Conservation (phyloP, 495 filamentous ascomycete genomes). For the Neurospora intermedia region DNA sequence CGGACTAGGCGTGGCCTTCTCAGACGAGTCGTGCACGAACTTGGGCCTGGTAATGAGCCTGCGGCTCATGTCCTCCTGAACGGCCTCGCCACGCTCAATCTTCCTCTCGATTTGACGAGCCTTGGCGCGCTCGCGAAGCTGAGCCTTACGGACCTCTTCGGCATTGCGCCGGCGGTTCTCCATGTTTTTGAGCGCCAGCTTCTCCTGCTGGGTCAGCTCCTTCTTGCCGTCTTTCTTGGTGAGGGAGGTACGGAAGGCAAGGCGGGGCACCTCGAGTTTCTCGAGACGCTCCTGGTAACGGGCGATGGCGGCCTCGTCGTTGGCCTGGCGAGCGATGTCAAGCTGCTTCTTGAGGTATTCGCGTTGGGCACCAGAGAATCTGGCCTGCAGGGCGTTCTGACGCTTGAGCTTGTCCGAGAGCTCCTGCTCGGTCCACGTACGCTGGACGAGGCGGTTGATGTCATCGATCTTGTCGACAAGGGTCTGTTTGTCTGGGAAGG, state of each 20-base stretch:
- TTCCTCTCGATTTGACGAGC: slow-evolving; percentile 45
- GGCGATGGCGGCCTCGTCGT: slow-evolving; percentile 49
- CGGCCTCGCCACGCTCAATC: slow-evolving; percentile 41
- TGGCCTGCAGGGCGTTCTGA: slow-evolving; percentile 48
- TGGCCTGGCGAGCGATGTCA: slow-evolving; percentile 50
- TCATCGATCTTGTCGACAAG: slow-evolving; percentile 63
- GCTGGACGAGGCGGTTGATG: slow-evolving; percentile 69
- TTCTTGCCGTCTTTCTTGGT: slow-evolving; percentile 31
- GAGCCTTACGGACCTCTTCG: slow-evolving; percentile 73
- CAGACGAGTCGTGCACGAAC: slow-evolving; percentile 45
- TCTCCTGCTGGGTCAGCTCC: slow-evolving; percentile 53
- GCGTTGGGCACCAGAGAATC: slow-evolving; percentile 53
- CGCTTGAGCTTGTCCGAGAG: slow-evolving; percentile 64
- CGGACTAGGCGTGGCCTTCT: background rate
- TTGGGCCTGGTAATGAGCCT: slow-evolving; percentile 52
- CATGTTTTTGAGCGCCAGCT: slow-evolving; percentile 62
- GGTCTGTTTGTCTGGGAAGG: slow-evolving; percentile 55
- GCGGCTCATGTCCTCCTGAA: slow-evolving; percentile 44
- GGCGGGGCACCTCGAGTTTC: slow-evolving; percentile 53
- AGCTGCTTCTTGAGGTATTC: slow-evolving; percentile 49
- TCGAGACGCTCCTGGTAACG: slow-evolving; percentile 57
- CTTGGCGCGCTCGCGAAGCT: slow-evolving; percentile 62
- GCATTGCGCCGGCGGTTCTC: slow-evolving; percentile 70
- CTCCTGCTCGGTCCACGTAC: slow-evolving; percentile 68
- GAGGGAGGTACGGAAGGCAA: slow-evolving; percentile 56